phyloP scores from a whole-genome alignment of 2,329 filamentous ascomycete genomes.

The Metarhizium anisopliae region DNA sequence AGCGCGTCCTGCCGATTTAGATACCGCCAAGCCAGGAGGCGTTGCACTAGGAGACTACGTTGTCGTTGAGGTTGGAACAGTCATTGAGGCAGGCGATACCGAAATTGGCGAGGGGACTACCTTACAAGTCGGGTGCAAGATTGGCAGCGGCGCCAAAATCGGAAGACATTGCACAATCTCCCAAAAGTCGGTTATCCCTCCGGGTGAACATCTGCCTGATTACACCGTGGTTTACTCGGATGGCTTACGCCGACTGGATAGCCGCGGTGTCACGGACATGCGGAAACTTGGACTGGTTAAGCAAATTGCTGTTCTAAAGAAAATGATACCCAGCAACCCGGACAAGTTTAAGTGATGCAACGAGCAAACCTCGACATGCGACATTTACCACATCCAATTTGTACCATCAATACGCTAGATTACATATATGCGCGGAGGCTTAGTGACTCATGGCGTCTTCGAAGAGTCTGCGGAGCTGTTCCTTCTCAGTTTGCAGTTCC shows the following conservation, averaged over 20 bases:
- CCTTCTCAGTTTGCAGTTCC: constrained; percentile 61
- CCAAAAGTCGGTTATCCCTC: constrained; percentile 48
- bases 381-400: background rate
- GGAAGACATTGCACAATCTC: constrained; percentile 67
- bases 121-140: constrained; percentile 49
- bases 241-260: constrained; percentile 49
- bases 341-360: constrained; percentile 34
- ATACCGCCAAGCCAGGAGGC: constrained; percentile 29
- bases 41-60: constrained; percentile 53
- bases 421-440: background rate
- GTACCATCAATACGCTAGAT: background rate
- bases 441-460: constrained; percentile 44
- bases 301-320: constrained; percentile 58
- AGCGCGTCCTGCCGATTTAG: constrained; percentile 22
- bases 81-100: constrained; percentile 54
- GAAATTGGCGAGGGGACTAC: constrained; percentile 51
- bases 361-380: background rate
- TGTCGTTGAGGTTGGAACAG: constrained; percentile 49
- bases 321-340: constrained; percentile 57
- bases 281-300: constrained; percentile 55
- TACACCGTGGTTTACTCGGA: constrained; percentile 62
- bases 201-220: constrained; percentile 52
- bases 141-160: constrained; percentile 52
- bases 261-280: constrained; percentile 50
- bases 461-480: constrained; percentile 62